Evolutionary conservation across 805 yeast genomes (phyloP).

Genomic region (Myxozyma kluyveri): DNA sequence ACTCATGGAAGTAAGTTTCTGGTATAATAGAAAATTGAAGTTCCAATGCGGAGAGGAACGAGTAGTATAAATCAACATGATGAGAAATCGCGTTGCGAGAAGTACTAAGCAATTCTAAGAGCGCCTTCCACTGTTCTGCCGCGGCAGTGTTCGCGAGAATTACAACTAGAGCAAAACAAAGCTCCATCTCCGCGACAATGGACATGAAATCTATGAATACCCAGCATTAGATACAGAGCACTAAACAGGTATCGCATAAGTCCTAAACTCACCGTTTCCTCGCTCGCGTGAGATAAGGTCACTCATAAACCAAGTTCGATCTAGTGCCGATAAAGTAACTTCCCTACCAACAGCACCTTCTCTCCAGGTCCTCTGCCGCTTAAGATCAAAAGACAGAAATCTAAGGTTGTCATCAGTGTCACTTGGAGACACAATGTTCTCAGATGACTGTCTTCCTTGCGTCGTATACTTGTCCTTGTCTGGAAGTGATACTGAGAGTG

Average conservation of each 20-base stretch:
- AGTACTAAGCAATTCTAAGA: constrained; percentile 47
- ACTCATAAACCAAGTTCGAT: constrained; percentile 59
- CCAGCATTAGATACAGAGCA: no score
- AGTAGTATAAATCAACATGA: constrained; percentile 35
- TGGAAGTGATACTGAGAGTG: background rate
- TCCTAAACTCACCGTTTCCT: constrained; percentile 14
- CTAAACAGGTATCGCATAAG: background rate
- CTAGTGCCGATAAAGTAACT: constrained; percentile 53
- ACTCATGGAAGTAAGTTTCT: constrained; percentile 44
- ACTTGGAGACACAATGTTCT: background rate
- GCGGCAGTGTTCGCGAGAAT: constrained; percentile 63
- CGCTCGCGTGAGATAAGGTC: constrained; percentile 36
- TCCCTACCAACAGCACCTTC: constrained; percentile 42
- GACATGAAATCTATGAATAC: constrained; percentile 35
- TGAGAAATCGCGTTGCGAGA: constrained; percentile 37
- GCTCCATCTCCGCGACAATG: constrained; percentile 54
- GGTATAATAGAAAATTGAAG: constrained; percentile 46
- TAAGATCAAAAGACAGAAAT: constrained; percentile 46
- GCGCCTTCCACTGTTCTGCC: constrained; percentile 59
- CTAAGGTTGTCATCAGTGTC: constrained; percentile 39
- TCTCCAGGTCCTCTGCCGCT: constrained; percentile 38
- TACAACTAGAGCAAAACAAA: constrained; percentile 49
- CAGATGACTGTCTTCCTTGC: no score
- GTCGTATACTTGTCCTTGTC: no score
- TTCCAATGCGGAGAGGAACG: constrained; percentile 38